phyloP scores from a whole-genome alignment of 768 basidiomycete genomes.

The Russula dissimulans region DNA sequence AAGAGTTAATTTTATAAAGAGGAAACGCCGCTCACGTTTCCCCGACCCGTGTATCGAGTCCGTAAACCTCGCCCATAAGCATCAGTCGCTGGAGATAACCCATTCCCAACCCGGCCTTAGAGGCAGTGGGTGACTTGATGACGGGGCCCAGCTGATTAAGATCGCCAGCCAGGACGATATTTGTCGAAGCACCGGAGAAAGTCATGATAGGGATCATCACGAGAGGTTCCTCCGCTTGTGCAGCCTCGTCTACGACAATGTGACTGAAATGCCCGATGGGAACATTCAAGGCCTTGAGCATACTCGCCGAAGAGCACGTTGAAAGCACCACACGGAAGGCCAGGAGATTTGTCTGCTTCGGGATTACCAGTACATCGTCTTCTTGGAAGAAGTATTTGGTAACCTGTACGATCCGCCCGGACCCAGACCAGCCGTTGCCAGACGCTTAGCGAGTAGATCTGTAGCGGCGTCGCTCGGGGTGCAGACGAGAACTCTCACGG shows the following conservation, averaged over 20 bases:
- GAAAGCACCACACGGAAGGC: constrained; percentile 45
- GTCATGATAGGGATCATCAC: constrained; percentile 37
- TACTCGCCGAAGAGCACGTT: constrained; percentile 46
- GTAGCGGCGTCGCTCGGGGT: constrained; percentile 31
- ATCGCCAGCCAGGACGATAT: constrained; percentile 32
- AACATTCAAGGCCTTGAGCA: constrained; percentile 40
- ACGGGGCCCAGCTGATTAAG: constrained; percentile 31
- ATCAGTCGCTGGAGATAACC: constrained; percentile 33
- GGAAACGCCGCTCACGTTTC: constrained; percentile 24
- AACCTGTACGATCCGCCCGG: constrained; percentile 40
- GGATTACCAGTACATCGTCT: constrained; percentile 28
- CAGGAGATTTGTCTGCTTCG: constrained; percentile 30
- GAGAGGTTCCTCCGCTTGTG: constrained; percentile 51
- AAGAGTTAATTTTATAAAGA: background rate
- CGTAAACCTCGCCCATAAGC: constrained; percentile 25
- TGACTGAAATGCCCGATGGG: constrained; percentile 47
- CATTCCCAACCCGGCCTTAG: constrained; percentile 22
- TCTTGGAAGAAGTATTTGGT: constrained; percentile 35
- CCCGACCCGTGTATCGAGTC: constrained; percentile 20
- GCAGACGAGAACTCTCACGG: constrained; percentile 27
- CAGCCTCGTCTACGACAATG: constrained; percentile 58
- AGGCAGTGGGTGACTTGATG: constrained; percentile 26
- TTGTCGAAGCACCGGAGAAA: constrained; percentile 28
- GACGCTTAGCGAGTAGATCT: constrained; percentile 27
- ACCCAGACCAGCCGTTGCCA: constrained; percentile 16